Evolutionary conservation across 345 rosid genomes (phyloP), one percentile per base, ranked within the genome.

Genomic region (Euphorbia pulcherrima): DNA sequence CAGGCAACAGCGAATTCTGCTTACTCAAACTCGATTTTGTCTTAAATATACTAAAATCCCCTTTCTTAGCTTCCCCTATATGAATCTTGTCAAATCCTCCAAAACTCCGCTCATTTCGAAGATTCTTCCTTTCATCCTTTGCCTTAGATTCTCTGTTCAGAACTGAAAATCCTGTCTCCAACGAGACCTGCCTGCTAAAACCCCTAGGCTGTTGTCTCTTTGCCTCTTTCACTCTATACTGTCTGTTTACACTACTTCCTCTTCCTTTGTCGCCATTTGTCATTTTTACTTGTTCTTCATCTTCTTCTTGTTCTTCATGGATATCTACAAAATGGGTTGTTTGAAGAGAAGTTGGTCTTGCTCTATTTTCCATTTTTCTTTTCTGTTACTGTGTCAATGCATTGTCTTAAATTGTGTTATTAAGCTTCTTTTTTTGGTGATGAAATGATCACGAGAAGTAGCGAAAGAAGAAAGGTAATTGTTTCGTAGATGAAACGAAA

Each of bases 111-210:
- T 92, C 98, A 70, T 92, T 90, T 69, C 98, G 75, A 71, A 90
- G 88, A 72, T 41, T 69, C 77, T 41, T 85, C 64, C 80, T 79
- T 14, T 83, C 88, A 63, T 87, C 84, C 50, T 81, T 83, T 23
- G 86, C 81, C 67, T 72, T 75, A 17, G 87, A 77, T 60, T 88
- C 87, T 64, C 79, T 77, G 39, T 74, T 77, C 20, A 93, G 79
- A 7, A 74, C 98, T 8, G 92, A 82, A 75, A 92, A 93, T 0
- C 98, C 97, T 0, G 98, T 90, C 79, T 88, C 98, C 2, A 93
- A 69, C 0, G 98, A 93, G 29, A 93, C 89, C 50, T 90, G 97
- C 80, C 92, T 74, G 77, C 86, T 75, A 60, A 93, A 80, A 76
- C 83, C 69, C 69, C 75, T 74, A 48, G 73, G 80, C 5, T 77